Conservation (phyloP, 257 asterid species). For the Solanum corneliomulleri region DNA sequence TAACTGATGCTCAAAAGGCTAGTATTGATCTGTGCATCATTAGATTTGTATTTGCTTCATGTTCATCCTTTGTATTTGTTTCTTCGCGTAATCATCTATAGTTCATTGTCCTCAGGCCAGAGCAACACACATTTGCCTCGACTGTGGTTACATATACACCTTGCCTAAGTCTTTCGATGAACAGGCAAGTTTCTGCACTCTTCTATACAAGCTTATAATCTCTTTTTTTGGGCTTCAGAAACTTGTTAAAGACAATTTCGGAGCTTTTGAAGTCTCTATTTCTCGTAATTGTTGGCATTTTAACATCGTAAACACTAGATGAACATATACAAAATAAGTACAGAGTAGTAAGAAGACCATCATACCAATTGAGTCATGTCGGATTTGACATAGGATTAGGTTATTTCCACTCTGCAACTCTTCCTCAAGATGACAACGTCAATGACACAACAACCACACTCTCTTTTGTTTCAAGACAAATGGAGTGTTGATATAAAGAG, state of each 20-base stretch:
- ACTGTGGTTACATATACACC: slow-evolving; percentile 91
- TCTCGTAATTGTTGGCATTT: not conserved
- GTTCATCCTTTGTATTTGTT: not conserved
- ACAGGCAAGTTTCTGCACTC: slow-evolving; percentile 44
- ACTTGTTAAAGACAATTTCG: not conserved
- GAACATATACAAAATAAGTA: not conserved
- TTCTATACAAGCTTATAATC: not conserved
- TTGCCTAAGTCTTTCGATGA: slow-evolving; percentile 72
- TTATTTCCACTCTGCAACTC: not conserved
- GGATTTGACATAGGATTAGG: not conserved
- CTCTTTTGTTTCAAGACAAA: not conserved
- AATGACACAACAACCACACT: not conserved
- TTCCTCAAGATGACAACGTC: not conserved
- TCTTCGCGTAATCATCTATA: not conserved
- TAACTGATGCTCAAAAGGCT: slow-evolving; percentile 83
- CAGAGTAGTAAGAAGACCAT: not conserved
- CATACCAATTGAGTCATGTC: not conserved
- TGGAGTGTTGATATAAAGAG: not conserved
- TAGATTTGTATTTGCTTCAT: not conserved
- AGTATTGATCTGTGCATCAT: not conserved
- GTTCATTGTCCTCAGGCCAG: slow-evolving; percentile 40
- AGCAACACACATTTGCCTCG: slow-evolving; percentile 96
- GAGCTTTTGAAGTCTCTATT: not conserved
- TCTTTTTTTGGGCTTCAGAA: not conserved
- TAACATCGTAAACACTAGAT: not conserved